phyloP scores from a whole-genome alignment of 768 basidiomycete species.

The Tricholoma flavovirens region DNA sequence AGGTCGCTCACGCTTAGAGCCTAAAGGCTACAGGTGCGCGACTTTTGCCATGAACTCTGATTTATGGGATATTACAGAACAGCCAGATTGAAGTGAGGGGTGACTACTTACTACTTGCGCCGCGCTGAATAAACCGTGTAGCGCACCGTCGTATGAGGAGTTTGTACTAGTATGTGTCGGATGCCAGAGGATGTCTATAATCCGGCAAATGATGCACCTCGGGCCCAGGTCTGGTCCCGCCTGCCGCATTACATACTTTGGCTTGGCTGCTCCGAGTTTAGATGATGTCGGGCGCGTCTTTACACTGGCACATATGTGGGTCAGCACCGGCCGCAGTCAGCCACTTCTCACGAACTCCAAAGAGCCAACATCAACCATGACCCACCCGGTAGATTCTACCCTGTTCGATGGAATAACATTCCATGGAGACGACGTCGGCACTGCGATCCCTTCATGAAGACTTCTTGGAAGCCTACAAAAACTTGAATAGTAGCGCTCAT shows the following conservation, averaged over 20 bases:
- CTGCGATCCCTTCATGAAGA: background rate
- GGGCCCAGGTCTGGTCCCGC: background rate
- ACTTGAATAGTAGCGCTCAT: background rate
- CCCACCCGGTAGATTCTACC: slow-evolving; percentile 7
- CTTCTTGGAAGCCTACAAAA: background rate
- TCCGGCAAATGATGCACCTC: background rate
- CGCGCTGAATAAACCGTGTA: background rate
- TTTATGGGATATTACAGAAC: background rate
- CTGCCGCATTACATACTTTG: background rate
- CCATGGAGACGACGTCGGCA: slow-evolving; percentile 4
- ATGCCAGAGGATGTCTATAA: background rate
- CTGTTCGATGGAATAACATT: slow-evolving; percentile 9
- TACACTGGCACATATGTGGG: background rate
- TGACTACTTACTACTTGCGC: background rate
- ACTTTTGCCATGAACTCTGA: background rate
- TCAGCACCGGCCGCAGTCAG: slow-evolving; percentile 2
- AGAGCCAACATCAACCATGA: slow-evolving; percentile 13
- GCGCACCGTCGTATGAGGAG: background rate
- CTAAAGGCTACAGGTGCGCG: background rate
- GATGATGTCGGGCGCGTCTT: slow-evolving; percentile 8
- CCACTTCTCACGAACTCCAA: slow-evolving; percentile 12
- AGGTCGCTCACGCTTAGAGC: background rate
- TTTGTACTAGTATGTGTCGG: background rate
- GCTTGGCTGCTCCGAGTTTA: slow-evolving; percentile 1
- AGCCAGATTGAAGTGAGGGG: background rate